These are phyloP conservation scores for Mollisiaceae sp. DNA, from an alignment of 2,329 filamentous ascomycete genomes.

Conservation along the genomic window DNA sequence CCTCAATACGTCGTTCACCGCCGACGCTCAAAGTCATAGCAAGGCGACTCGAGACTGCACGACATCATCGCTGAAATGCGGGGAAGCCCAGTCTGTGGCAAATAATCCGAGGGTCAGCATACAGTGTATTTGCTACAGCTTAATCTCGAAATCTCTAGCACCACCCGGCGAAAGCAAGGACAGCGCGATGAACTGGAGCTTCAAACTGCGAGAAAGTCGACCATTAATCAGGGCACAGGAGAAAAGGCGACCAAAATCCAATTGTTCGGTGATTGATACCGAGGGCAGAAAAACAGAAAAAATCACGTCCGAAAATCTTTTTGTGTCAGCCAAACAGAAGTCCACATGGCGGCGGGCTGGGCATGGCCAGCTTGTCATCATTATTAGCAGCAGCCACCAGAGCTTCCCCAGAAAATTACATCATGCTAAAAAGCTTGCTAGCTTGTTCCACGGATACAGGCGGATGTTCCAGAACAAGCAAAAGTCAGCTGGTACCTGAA, in stretches of 20 bases:
- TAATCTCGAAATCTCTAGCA: neutral
- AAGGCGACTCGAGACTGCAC: neutral
- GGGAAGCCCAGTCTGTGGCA: neutral
- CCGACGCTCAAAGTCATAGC: neutral
- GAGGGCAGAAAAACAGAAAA: neutral
- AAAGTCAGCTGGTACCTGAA: conserved; percentile 28
- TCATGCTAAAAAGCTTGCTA: conserved; percentile 18
- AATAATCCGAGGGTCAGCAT: neutral
- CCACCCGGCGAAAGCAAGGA: neutral
- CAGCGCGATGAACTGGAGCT: neutral
- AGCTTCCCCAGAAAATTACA: conserved; percentile 21
- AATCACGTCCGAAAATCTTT: neutral
- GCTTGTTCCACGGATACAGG: conserved; percentile 12
- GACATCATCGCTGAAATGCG: conserved; percentile 2
- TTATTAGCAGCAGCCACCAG: neutral
- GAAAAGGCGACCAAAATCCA: neutral
- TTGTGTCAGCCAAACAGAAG: neutral
- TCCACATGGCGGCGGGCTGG: neutral
- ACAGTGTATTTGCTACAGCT: neutral
- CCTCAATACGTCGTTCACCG: conserved; percentile 4
- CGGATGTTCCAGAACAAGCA: conserved; percentile 15
- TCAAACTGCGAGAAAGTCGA: neutral
- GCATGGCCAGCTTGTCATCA: neutral
- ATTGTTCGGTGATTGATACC: neutral
- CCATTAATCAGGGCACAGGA: neutral